phyloP scores from a whole-genome alignment of 345 rosid genomes.

The Melaleuca quinquenervia region DNA sequence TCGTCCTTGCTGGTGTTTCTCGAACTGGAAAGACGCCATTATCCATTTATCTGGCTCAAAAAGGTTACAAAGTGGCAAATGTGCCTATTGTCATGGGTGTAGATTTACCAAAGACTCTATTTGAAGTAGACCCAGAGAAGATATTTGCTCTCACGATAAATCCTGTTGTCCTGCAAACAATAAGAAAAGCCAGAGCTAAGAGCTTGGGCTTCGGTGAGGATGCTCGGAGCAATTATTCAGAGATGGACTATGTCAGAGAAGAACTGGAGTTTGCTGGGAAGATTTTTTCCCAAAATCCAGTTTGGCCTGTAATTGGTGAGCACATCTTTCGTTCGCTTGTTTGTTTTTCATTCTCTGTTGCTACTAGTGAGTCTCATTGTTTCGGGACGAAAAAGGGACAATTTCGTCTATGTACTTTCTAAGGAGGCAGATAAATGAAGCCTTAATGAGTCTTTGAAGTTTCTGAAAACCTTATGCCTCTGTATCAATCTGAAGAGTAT shows the following conservation, averaged over 20 bases:
- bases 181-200: slow-evolving; percentile 66
- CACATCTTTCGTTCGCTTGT: not conserved
- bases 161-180: slow-evolving; percentile 60
- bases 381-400: not conserved
- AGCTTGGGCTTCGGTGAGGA: slow-evolving; percentile 49
- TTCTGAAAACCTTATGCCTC: not conserved
- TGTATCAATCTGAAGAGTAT: not conserved
- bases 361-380: not conserved
- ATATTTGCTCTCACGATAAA: slow-evolving; percentile 69
- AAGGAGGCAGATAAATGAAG: not conserved
- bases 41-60: slow-evolving; percentile 72
- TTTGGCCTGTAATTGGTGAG: slow-evolving; percentile 82
- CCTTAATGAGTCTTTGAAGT: not conserved
- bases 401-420: not conserved
- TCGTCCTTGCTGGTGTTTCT: slow-evolving; percentile 75
- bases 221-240: slow-evolving; percentile 51
- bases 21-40: slow-evolving; percentile 82
- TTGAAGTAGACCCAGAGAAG: slow-evolving; percentile 55
- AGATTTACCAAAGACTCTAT: slow-evolving; percentile 50
- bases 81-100: slow-evolving; percentile 75
- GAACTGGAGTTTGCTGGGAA: slow-evolving; percentile 59
- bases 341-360: not conserved
- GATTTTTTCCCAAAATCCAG: slow-evolving; percentile 64
- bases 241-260: slow-evolving; percentile 57
- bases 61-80: slow-evolving; percentile 80